Percentiles rank a stretch among this genome's conserved stretches.
Conservation (phyloP, 257 asterid species). For the Solanum pinnatisectum region DNA sequence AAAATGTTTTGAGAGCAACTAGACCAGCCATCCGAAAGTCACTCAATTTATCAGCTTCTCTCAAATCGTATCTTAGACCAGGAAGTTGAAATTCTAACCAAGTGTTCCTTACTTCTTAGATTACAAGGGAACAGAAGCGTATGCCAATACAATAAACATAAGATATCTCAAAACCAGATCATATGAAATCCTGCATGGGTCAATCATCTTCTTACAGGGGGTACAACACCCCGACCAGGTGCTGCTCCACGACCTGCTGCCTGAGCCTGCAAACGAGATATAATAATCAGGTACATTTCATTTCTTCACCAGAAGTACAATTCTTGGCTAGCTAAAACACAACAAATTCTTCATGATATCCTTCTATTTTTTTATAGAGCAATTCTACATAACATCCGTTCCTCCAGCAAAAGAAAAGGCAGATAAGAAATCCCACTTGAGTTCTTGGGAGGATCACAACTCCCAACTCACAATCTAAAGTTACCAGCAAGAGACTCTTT, state of each 20-base stretch:
- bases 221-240: constrained; percentile 79
- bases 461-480: background rate
- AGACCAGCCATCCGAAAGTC: background rate
- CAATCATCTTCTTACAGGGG: constrained; percentile 79
- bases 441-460: background rate
- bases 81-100: background rate
- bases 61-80: background rate
- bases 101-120: background rate
- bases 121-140: background rate
- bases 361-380: background rate
- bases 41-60: background rate
- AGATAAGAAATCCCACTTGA: background rate
- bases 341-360: background rate
- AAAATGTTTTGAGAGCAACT: background rate
- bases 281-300: background rate
- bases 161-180: background rate
- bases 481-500: background rate
- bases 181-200: background rate
- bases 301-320: background rate
- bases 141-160: background rate
- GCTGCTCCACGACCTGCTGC: constrained; percentile 87
- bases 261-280: constrained; percentile 53
- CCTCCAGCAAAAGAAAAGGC: background rate
- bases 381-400: background rate
- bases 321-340: background rate